Percentiles rank a stretch among this genome's conserved stretches.
Evolutionary conservation across 225 moss, liverwort and hornwort species (phyloP).

Genomic region (Antitrichia curtipendula): DNA sequence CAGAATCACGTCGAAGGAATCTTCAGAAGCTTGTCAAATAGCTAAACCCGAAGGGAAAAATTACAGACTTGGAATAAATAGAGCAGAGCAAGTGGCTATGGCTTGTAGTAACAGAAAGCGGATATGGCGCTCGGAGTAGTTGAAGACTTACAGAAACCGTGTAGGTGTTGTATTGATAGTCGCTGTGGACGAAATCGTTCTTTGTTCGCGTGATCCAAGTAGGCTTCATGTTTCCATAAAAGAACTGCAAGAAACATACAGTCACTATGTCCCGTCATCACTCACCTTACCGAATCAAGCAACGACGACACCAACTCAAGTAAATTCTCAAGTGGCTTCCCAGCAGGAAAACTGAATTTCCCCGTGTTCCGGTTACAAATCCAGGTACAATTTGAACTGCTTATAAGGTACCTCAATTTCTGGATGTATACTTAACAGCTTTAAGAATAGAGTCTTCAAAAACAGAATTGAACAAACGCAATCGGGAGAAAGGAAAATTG

Average conservation of each 20-base stretch:
- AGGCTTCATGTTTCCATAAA: slow-evolving; percentile 4
- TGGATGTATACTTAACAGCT: background rate
- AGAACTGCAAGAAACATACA: slow-evolving; percentile 1
- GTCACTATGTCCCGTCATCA: background rate
- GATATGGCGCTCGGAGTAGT: background rate
- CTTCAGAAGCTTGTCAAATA: background rate
- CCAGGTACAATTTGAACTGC: background rate
- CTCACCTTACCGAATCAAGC: background rate
- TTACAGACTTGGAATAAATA: background rate
- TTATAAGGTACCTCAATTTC: background rate
- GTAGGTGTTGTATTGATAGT: background rate
- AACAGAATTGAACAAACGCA: background rate
- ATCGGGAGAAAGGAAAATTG: background rate
- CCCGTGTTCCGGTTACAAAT: background rate
- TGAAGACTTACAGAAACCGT: background rate
- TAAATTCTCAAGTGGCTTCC: background rate
- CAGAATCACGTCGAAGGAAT: background rate
- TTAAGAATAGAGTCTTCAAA: background rate
- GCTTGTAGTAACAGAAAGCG: background rate
- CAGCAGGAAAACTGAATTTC: background rate
- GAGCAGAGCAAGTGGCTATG: background rate
- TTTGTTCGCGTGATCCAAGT: slow-evolving; percentile 8
- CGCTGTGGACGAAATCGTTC: background rate
- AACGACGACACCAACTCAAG: background rate
- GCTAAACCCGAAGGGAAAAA: background rate